Evolutionary conservation across 768 basidiomycete species (phyloP).

Genomic region (Pleurotus cornucopiae): DNA sequence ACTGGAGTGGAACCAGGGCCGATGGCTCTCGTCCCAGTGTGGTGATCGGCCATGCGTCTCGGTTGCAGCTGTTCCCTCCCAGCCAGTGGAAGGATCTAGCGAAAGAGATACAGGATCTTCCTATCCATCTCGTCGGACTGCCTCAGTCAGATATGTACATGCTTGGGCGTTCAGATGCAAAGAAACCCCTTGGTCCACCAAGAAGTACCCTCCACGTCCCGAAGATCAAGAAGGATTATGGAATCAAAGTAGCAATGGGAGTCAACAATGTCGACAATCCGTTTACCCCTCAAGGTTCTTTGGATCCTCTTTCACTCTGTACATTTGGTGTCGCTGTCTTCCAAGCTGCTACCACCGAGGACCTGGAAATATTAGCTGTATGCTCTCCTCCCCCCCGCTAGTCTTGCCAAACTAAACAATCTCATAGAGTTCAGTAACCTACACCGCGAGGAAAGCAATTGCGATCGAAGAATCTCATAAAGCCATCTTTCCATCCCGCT

Average conservation of each 20-base stretch:
- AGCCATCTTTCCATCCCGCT: conserved; percentile 27
- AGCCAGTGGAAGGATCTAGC: conserved; percentile 41
- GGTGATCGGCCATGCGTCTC: conserved; percentile 58
- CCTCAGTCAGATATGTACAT: conserved; percentile 69
- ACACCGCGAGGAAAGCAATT: conserved; percentile 48
- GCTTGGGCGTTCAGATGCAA: conserved; percentile 43
- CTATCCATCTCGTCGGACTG: conserved; percentile 51
- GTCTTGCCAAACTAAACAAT: conserved; percentile 4
- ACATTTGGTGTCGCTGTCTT: conserved; percentile 57
- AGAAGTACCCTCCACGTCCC: conserved; percentile 54
- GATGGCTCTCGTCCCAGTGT: conserved; percentile 32
- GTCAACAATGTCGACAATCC: conserved; percentile 67
- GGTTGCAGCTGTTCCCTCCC: conserved; percentile 46
- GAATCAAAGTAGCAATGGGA: conserved; percentile 48
- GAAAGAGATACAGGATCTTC: conserved; percentile 36
- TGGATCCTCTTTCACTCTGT: conserved; percentile 58
- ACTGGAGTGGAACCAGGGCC: conserved; percentile 14
- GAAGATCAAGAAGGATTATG: conserved; percentile 37
- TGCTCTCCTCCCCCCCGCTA: not conserved
- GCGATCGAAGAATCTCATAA: conserved; percentile 23
- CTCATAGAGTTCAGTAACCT: conserved; percentile 45
- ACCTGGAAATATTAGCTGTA: conserved; percentile 45
- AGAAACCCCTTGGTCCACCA: conserved; percentile 37
- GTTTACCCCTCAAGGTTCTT: conserved; percentile 64
- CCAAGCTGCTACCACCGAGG: conserved; percentile 47